phyloP scores from a whole-genome alignment of 2,329 filamentous ascomycete genomes.

The Sporothrix mexicana region DNA sequence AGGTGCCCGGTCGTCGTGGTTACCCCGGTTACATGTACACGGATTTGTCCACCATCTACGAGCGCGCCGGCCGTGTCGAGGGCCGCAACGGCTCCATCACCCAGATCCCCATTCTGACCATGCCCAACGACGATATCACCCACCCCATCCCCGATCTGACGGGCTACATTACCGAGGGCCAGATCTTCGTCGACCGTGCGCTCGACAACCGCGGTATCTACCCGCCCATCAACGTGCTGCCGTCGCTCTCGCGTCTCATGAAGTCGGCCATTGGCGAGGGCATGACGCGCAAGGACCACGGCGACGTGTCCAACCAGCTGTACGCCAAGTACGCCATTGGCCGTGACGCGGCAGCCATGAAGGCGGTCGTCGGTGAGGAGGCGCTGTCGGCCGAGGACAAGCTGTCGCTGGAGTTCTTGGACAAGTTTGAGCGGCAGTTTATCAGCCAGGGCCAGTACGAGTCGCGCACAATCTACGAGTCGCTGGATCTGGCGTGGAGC shows the following conservation, averaged over 20 bases:
- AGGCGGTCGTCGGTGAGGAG: conserved; percentile 98
- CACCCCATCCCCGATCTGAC: conserved; percentile 99
- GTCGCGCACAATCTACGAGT: conserved; percentile 88
- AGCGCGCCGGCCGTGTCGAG: conserved; percentile 95
- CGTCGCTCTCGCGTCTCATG: conserved; percentile 98
- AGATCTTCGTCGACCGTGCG: conserved; percentile 95
- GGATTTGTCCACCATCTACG: conserved; percentile 99
- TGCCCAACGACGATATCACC: conserved; percentile 99
- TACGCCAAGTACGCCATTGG: conserved; percentile 99
- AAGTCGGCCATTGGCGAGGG: conserved; percentile 99
- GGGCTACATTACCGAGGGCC: conserved; percentile 98
- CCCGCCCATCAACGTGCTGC: conserved; percentile 97
- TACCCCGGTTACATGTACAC: conserved; percentile 99
- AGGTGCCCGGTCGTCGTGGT: conserved; percentile 98
- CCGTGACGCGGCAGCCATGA: conserved; percentile 98
- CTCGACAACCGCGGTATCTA: conserved; percentile 97
- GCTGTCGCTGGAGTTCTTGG: conserved; percentile 96
- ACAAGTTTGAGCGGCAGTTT: conserved; percentile 97
- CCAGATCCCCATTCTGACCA: conserved; percentile 97
- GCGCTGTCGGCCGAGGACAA: conserved; percentile 95
- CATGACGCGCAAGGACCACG: conserved; percentile 95
- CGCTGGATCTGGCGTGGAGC: conserved; percentile 94
- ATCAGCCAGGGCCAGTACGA: conserved; percentile 93
- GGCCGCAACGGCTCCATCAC: conserved; percentile 98
- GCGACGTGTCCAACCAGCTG: conserved; percentile 98